A percentile compares a stretch with the other conserved stretches of the same genome.
Evolutionary conservation across 2,329 filamentous ascomycete species (phyloP).

Genomic region (Dichotomopilus funicola): DNA sequence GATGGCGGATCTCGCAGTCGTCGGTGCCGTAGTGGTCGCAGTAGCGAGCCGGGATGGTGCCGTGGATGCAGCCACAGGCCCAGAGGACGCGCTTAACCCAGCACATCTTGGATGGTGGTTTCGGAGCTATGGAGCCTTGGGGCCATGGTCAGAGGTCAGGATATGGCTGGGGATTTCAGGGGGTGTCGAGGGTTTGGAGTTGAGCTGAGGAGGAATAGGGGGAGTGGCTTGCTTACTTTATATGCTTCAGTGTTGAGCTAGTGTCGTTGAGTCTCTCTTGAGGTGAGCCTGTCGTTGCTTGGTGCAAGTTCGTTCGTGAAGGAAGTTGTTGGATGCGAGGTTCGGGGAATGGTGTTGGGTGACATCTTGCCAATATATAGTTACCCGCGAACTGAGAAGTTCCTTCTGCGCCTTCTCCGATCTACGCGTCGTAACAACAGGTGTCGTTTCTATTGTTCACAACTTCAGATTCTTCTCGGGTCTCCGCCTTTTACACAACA

Average conservation of each 20-base stretch:
- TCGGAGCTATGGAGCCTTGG: not conserved
- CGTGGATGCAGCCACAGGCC: constrained; percentile 7
- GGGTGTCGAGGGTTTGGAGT: too few species aligned
- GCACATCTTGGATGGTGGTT: constrained; percentile 4
- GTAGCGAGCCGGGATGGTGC: not conserved
- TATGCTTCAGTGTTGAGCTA: not conserved
- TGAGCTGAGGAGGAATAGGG: not conserved
- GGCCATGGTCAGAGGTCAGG: not conserved
- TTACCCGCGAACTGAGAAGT: not conserved
- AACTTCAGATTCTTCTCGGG: too few species aligned
- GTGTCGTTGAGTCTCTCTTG: not conserved
- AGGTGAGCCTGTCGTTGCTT: too few species aligned
- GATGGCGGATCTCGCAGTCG: constrained; percentile 6
- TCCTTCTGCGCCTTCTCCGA: not conserved
- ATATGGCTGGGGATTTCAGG: not conserved
- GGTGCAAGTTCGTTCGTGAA: too few species aligned
- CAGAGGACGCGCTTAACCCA: constrained; percentile 7
- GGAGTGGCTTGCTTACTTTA: not conserved
- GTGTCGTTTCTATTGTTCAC: not conserved
- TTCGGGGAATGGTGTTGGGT: not conserved
- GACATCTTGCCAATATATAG: not conserved
- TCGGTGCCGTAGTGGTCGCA: constrained; percentile 1
- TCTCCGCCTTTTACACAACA: too few species aligned
- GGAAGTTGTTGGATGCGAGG: not conserved
- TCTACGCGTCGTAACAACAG: not conserved